phyloP scores from a whole-genome alignment of 495 filamentous ascomycete genomes.

The Neurospora sp. region DNA sequence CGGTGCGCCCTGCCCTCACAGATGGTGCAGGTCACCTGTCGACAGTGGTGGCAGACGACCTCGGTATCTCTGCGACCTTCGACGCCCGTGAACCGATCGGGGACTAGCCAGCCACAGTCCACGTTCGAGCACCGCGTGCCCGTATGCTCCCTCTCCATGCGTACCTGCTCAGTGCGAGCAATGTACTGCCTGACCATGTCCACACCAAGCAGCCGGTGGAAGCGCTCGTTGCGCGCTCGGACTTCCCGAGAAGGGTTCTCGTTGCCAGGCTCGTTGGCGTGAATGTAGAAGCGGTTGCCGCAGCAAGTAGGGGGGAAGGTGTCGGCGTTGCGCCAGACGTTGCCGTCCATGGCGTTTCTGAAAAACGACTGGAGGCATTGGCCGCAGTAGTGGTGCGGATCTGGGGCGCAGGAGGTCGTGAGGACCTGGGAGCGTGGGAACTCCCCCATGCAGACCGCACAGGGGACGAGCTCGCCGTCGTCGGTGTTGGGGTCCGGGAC shows the following conservation, averaged over 20 bases:
- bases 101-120: not conserved
- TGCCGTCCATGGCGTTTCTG: not conserved
- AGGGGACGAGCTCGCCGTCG: not conserved
- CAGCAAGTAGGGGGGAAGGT: not conserved
- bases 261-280: not conserved
- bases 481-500: not conserved
- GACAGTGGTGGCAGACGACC: not conserved
- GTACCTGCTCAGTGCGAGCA: not conserved
- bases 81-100: not conserved
- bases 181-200: not conserved
- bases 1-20: not conserved
- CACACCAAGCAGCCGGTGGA: not conserved
- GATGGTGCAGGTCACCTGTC: not conserved
- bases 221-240: not conserved
- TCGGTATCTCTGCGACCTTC: not conserved
- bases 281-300: not conserved
- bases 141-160: not conserved
- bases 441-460: not conserved
- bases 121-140: not conserved
- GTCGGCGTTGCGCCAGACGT: not conserved
- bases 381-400: not conserved
- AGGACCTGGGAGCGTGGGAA: not conserved
- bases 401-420: not conserved
- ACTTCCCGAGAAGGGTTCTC: not conserved
- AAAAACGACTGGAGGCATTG: not conserved